phyloP scores from a whole-genome alignment of 768 basidiomycete species.

The Imleria badia region DNA sequence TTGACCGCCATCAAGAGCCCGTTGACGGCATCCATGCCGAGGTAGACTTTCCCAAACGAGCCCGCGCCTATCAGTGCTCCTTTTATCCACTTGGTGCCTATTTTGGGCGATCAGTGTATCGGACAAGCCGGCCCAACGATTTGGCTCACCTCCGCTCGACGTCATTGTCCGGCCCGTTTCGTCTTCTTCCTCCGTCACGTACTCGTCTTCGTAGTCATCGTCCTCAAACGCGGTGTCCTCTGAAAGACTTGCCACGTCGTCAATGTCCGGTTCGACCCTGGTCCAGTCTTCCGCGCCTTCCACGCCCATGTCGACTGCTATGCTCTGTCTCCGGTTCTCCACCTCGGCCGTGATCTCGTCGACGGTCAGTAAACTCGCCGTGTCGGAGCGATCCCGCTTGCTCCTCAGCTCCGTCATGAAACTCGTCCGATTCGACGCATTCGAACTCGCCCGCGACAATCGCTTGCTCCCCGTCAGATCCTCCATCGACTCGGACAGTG shows the following conservation, averaged over 20 bases:
- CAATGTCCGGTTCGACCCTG: slow-evolving; percentile 55
- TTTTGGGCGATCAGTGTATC: slow-evolving; percentile 12
- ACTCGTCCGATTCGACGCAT: slow-evolving; percentile 63
- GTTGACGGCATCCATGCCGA: slow-evolving; percentile 90
- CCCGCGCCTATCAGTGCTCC: slow-evolving; percentile 94
- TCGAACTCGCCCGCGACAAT: slow-evolving; percentile 46
- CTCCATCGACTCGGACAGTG: slow-evolving; percentile 77
- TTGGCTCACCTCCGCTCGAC: slow-evolving; percentile 50
- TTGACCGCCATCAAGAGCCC: slow-evolving; percentile 97
- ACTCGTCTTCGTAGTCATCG: slow-evolving; percentile 51
- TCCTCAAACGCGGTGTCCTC: slow-evolving; percentile 48
- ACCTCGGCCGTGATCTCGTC: slow-evolving; percentile 98
- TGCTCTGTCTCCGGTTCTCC: slow-evolving; percentile 61
- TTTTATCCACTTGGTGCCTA: slow-evolving; percentile 94
- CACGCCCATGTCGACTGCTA: slow-evolving; percentile 41
- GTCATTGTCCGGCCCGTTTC: slow-evolving; percentile 53
- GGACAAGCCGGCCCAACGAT: background rate
- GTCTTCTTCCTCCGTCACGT: slow-evolving; percentile 47
- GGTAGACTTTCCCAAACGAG: slow-evolving; percentile 93
- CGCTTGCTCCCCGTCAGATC: slow-evolving; percentile 42
- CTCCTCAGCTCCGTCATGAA: slow-evolving; percentile 80
- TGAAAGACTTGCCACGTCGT: slow-evolving; percentile 47
- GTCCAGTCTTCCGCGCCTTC: slow-evolving; percentile 72
- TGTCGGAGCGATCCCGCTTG: slow-evolving; percentile 83
- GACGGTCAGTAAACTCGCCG: slow-evolving; percentile 89